Conservation (phyloP, 345 rosid species). For the Populus ilicifolia region DNA sequence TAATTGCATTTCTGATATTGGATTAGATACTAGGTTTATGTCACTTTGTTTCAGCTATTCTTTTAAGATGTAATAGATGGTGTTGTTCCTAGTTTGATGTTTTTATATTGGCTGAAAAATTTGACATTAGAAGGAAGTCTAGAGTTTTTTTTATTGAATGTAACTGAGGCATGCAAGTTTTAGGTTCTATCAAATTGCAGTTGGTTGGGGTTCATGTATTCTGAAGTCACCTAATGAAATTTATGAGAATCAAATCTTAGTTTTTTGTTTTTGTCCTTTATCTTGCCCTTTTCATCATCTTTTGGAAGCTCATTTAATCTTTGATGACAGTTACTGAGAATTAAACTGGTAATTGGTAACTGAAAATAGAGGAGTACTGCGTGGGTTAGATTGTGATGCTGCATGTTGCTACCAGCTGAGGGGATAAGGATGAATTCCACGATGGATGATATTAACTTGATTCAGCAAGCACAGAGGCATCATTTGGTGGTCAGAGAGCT, state of each 20-base stretch:
- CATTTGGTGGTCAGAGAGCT: slow-evolving; percentile 84
- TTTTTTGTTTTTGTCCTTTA: background rate
- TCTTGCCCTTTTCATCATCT: background rate
- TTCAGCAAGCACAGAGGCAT: slow-evolving; percentile 96
- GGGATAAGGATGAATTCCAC: slow-evolving; percentile 85
- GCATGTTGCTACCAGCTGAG: slow-evolving; percentile 80
- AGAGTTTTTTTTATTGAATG: too few species aligned
- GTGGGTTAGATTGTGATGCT: slow-evolving; percentile 66
- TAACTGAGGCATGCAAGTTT: too few species aligned
- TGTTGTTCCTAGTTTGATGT: too few species aligned
- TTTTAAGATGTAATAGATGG: too few species aligned
- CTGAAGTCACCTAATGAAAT: background rate
- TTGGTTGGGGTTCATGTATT: background rate
- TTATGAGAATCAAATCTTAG: background rate
- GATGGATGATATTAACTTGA: slow-evolving; percentile 95
- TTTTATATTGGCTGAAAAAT: too few species aligned
- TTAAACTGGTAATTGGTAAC: slow-evolving; percentile 18
- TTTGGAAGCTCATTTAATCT: background rate
- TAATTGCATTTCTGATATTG: background rate
- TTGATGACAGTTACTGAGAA: slow-evolving; percentile 7
- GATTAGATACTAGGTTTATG: background rate
- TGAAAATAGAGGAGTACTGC: slow-evolving; percentile 23
- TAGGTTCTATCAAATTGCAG: too few species aligned
- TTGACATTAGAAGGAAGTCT: too few species aligned
- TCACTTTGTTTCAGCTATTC: too few species aligned